phyloP scores from a whole-genome alignment of 73 alveolate genomes.

The Urostyla sp. region DNA sequence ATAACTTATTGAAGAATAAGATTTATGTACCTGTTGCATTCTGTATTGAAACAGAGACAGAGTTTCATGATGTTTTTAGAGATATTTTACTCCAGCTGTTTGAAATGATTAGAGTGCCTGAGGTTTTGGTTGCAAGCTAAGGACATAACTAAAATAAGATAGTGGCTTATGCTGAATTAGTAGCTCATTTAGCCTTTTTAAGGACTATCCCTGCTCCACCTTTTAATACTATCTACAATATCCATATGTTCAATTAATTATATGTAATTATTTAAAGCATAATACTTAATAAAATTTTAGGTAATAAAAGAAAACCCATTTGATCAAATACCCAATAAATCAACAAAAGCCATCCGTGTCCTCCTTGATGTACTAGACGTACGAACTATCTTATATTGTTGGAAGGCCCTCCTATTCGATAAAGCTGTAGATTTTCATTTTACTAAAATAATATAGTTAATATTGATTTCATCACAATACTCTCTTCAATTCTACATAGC shows the following conservation, averaged over 20 bases:
- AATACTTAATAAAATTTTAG: not conserved
- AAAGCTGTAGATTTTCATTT: slow-evolving; percentile 6
- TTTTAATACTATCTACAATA: slow-evolving; percentile 31
- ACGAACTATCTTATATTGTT: slow-evolving; percentile 36
- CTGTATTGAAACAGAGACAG: slow-evolving; percentile 58
- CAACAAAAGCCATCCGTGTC: not conserved
- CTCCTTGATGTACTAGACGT: slow-evolving; percentile 48
- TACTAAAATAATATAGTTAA: not conserved
- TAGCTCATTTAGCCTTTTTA: slow-evolving; percentile 44
- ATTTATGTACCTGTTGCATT: slow-evolving; percentile 60
- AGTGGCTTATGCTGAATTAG: slow-evolving; percentile 32
- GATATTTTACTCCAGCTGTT: slow-evolving; percentile 23
- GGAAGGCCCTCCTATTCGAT: slow-evolving; percentile 61
- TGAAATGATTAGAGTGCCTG: slow-evolving; percentile 44
- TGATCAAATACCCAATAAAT: slow-evolving; percentile 35
- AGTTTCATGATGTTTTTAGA: slow-evolving; percentile 59
- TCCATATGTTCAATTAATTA: not conserved
- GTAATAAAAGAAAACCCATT: slow-evolving; percentile 27
- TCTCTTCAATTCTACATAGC: slow-evolving; percentile 43
- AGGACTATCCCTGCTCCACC: slow-evolving; percentile 62
- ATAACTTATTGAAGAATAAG: slow-evolving; percentile 11
- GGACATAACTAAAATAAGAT: slow-evolving; percentile 19
- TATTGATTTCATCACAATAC: slow-evolving; percentile 35
- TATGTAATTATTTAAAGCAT: not conserved
- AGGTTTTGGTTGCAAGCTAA: not conserved